These are phyloP conservation scores for Talaromyces proteolyticus DNA, from an alignment of 495 filamentous ascomycete genomes.

Conservation along the genomic window DNA sequence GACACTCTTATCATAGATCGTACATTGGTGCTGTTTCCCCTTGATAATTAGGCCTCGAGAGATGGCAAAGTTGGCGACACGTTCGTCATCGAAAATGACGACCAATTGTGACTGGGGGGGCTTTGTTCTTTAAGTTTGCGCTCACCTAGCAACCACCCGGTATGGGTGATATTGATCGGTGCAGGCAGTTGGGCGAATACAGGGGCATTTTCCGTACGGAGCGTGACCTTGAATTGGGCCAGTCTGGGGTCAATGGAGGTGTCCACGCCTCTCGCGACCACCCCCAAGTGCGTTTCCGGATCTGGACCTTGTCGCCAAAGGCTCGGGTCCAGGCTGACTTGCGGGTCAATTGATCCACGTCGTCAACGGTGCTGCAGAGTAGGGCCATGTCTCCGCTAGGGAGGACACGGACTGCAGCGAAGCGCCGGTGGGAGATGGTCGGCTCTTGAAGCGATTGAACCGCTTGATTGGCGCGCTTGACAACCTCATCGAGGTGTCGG, in stretches of 20 bases:
- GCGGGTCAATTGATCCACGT: conserved; percentile 1
- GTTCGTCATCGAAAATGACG: not conserved
- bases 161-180: not conserved
- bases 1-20: not conserved
- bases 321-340: not conserved
- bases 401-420: not conserved
- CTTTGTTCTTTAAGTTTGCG: not conserved
- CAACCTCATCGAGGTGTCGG: not conserved
- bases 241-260: not conserved
- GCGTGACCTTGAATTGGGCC: not conserved
- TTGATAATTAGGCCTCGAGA: not conserved
- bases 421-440: not conserved
- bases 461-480: not conserved
- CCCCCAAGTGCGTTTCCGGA: conserved; percentile 1
- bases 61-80: not conserved
- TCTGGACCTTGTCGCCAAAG: not conserved
- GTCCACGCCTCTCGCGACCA: not conserved
- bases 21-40: not conserved
- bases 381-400: not conserved
- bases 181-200: not conserved
- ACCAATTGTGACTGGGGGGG: not conserved
- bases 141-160: not conserved
- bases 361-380: not conserved
- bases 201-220: not conserved
- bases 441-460: not conserved